Evolutionary conservation across 768 basidiomycete genomes (phyloP).

Genomic region (Amanita rimosa): DNA sequence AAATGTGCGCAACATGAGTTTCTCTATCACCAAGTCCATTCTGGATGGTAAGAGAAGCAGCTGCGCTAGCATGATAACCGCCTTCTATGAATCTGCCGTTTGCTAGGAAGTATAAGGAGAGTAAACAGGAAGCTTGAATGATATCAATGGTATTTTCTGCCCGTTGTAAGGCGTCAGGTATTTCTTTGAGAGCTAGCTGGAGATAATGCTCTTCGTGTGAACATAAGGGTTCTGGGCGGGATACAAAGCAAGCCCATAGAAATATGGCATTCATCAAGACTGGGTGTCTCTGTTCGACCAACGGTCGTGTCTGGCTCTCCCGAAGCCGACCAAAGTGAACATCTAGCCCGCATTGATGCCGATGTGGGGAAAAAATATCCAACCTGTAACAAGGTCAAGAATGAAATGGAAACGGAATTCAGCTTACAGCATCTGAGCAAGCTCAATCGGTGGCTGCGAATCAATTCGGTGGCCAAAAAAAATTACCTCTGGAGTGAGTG

Average conservation of each 20-base stretch:
- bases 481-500: conserved; percentile 33
- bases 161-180: conserved; percentile 42
- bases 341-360: conserved; percentile 64
- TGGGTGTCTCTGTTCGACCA: conserved; percentile 58
- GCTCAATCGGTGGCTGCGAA: conserved; percentile 41
- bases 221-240: conserved; percentile 56
- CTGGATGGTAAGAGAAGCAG: conserved; percentile 63
- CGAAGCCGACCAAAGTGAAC: conserved; percentile 57
- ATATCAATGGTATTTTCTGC: conserved; percentile 56
- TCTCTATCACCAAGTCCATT: conserved; percentile 49
- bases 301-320: conserved; percentile 43
- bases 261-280: conserved; percentile 73
- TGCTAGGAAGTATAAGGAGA: conserved; percentile 67
- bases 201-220: conserved; percentile 70
- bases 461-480: conserved; percentile 40
- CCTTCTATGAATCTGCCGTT: conserved; percentile 74
- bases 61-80: conserved; percentile 65
- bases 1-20: conserved; percentile 21
- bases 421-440: conserved; percentile 57
- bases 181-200: conserved; percentile 32
- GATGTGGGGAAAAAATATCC: conserved; percentile 67
- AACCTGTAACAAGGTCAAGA: conserved; percentile 29
- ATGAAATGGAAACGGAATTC: background rate
- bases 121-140: conserved; percentile 65
- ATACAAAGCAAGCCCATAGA: conserved; percentile 76